Evolutionary conservation across 2,329 filamentous ascomycete genomes (phyloP).

Genomic region (Fusarium fujikuroi): DNA sequence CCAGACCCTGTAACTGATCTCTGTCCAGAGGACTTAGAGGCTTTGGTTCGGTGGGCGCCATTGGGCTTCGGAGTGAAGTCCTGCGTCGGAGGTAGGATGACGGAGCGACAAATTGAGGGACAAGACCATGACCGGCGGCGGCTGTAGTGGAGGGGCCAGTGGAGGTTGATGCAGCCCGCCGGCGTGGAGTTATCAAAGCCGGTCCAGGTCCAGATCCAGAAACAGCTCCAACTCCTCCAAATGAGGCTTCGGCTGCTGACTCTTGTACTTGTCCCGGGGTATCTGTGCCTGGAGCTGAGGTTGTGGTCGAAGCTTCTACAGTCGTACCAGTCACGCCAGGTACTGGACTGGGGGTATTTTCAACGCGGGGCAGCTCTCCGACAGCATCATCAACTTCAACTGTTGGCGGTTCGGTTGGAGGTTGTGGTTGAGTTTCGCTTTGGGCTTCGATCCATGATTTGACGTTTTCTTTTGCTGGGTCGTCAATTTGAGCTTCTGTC

Average conservation of each 20-base stretch:
- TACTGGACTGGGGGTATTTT: constrained; percentile 20
- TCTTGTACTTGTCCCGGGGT: neutral
- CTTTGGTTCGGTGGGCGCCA: constrained; percentile 54
- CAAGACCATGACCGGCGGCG: constrained; percentile 43
- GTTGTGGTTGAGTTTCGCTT: constrained; percentile 21
- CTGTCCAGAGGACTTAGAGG: constrained; percentile 72
- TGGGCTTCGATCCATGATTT: constrained; percentile 36
- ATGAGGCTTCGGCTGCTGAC: constrained; percentile 8
- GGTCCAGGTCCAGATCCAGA: constrained; percentile 16
- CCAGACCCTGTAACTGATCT: constrained; percentile 82
- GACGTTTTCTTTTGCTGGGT: constrained; percentile 25
- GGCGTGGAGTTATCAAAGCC: constrained; percentile 36
- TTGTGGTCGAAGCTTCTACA: constrained; percentile 22
- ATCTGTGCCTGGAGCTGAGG: constrained; percentile 18
- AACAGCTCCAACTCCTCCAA: constrained; percentile 13
- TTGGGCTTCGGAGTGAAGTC: constrained; percentile 49
- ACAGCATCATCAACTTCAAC: constrained; percentile 27
- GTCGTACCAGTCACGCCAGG: constrained; percentile 19
- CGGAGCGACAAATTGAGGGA: constrained; percentile 69
- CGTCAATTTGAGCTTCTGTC: constrained; percentile 6
- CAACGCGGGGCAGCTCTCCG: constrained; percentile 31
- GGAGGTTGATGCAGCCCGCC: constrained; percentile 36
- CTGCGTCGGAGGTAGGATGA: constrained; percentile 66
- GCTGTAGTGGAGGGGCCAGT: constrained; percentile 39
- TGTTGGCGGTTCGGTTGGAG: constrained; percentile 20